A percentile compares a stretch with the other conserved stretches of the same genome.
phyloP scores from a whole-genome alignment of 2,329 filamentous ascomycete genomes.

The Neofusicoccum umdonicola region DNA sequence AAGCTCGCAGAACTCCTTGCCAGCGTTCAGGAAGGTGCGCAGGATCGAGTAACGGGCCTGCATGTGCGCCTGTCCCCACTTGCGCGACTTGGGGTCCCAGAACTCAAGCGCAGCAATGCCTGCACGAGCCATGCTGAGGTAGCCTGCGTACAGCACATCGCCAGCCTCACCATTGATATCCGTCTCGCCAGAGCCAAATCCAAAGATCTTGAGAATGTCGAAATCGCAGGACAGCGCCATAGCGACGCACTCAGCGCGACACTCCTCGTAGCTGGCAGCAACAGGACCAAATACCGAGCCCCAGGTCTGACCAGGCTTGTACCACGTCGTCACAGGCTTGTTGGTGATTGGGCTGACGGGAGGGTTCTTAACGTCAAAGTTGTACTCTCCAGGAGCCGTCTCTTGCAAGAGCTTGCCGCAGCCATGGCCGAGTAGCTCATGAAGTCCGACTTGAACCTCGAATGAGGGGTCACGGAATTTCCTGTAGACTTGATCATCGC shows the following conservation, averaged over 20 bases:
- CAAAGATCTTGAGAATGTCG: slow-evolving; percentile 83
- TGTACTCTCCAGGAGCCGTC: slow-evolving; percentile 75
- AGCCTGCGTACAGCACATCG: slow-evolving; percentile 82
- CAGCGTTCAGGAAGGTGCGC: slow-evolving; percentile 78
- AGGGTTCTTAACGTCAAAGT: slow-evolving; percentile 81
- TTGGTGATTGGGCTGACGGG: slow-evolving; percentile 76
- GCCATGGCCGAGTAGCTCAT: slow-evolving; percentile 85
- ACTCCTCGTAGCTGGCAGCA: slow-evolving; percentile 90
- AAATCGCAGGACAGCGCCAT: slow-evolving; percentile 92
- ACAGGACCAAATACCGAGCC: slow-evolving; percentile 85
- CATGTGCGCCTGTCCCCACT: slow-evolving; percentile 92
- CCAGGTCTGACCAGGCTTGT: slow-evolving; percentile 95
- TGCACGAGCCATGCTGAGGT: slow-evolving; percentile 92
- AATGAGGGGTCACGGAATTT: slow-evolving; percentile 85
- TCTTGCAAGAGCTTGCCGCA: slow-evolving; percentile 94
- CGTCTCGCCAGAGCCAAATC: slow-evolving; percentile 73
- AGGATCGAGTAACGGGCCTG: slow-evolving; percentile 89
- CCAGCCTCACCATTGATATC: slow-evolving; percentile 76
- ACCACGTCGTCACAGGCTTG: slow-evolving; percentile 80
- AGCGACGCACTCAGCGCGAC: slow-evolving; percentile 87
- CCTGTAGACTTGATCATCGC: slow-evolving; percentile 74
- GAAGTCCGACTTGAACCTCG: slow-evolving; percentile 92
- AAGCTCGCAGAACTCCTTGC: slow-evolving; percentile 82
- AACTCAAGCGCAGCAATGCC: slow-evolving; percentile 85
- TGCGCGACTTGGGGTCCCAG: slow-evolving; percentile 87